Base-by-base conservation (phyloP, 2,329 filamentous ascomycete species). In the Cladosporium oxysporum region DNA sequence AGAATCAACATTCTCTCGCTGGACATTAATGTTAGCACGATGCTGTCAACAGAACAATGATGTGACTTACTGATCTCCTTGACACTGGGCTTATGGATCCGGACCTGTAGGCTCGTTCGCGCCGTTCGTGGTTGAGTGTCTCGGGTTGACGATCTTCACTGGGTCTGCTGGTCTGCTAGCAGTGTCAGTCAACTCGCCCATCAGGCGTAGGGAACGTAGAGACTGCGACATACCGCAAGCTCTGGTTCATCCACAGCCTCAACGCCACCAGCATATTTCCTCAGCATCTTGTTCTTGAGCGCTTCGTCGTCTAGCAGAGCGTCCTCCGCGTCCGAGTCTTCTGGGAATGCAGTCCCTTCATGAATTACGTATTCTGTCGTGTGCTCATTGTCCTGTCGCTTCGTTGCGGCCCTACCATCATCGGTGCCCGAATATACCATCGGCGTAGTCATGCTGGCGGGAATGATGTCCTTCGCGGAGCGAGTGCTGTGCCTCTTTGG, bases 271-370 rank as follows among this genome's bases (percentile, higher is more conserved):
- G 59, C 50, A 29, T 62, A 62, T 18, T 52, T 62, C 18, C 52
- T 23, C 59, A 62, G 16, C 59, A 62, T 62, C 29, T 62, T 62
- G n/a, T 50, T 62, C 29, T 50, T 62, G 28, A 62, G 59, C 59
- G 49, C 41, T 14, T 33, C 59, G 31, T 62, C 59, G 29, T 35
- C 59, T n/a, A 62, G 29, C 28, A 33, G 7, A 23, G 59, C 59
- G n/a, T 62, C 59, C 8, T 62, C 59, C n/a, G 44, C 44, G 47
- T 62, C 59, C 16, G 31, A n/a, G 2, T 62, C 59, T n/a, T 62
- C 59, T 11, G 37, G 57, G 6, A 47, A 59, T 3, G 31, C 18
- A 44, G 7, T 44, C n/a, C 6, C 6, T n/a, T 44, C 37, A 11
- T 44, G 5, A n/a, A 44, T 18, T 21, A 21, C 37, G 5, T 44